phyloP scores from a whole-genome alignment of 2,329 filamentous ascomycete species.

The Hyphodiscus sp. region DNA sequence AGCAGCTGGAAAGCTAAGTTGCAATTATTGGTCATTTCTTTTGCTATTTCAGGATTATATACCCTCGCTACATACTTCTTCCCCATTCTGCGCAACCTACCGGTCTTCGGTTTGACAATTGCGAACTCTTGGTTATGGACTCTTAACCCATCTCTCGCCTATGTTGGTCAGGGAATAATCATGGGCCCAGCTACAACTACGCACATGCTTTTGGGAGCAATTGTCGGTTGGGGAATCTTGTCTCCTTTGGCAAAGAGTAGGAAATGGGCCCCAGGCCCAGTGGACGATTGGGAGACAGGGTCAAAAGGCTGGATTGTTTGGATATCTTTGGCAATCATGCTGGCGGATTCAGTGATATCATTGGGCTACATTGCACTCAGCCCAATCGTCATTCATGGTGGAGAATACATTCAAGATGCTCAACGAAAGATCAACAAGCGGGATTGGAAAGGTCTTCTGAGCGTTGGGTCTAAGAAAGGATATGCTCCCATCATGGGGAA shows the following conservation, averaged over 20 bases:
- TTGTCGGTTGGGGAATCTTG: conserved; percentile 84
- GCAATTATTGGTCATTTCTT: conserved; percentile 44
- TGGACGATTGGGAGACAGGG: conserved; percentile 83
- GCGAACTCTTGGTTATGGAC: conserved; percentile 89
- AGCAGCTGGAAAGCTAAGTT: conserved; percentile 30
- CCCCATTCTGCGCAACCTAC: conserved; percentile 76
- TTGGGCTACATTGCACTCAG: conserved; percentile 70
- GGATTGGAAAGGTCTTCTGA: conserved; percentile 26
- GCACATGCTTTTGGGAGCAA: conserved; percentile 87
- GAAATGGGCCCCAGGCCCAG: conserved; percentile 84
- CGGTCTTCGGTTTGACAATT: conserved; percentile 70
- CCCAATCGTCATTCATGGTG: conserved; percentile 47
- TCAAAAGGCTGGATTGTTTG: conserved; percentile 99
- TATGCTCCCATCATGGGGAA: conserved; percentile 23
- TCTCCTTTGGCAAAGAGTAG: conserved; percentile 80
- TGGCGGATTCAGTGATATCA: conserved; percentile 85
- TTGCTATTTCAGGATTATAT: conserved; percentile 54
- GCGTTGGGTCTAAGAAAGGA: conserved; percentile 13
- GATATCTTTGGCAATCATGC: conserved; percentile 93
- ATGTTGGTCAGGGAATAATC: conserved; percentile 95
- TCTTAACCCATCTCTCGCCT: conserved; percentile 92
- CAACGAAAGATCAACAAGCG: conserved; percentile 20
- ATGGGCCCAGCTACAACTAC: conserved; percentile 95
- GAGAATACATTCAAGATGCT: conserved; percentile 32
- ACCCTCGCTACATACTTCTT: conserved; percentile 88